A percentile compares a stretch with the other conserved stretches of the same genome.
Conservation (phyloP, 2,329 filamentous ascomycete genomes). For the Sporothrix sp. region DNA sequence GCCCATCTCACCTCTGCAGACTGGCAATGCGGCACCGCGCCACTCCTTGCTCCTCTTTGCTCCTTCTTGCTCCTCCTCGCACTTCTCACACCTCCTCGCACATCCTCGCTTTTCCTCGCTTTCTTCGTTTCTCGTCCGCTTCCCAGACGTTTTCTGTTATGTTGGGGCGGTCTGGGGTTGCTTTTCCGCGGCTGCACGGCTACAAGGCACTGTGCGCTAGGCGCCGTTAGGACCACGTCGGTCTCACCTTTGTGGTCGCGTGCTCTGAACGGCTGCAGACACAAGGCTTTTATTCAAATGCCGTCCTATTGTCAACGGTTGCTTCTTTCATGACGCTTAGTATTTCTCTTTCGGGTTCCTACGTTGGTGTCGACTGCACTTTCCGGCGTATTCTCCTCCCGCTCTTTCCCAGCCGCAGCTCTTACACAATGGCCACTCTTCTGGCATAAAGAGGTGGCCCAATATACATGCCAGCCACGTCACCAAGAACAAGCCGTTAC, state of each 20-base stretch:
- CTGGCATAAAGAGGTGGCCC: too few relatives aligned
- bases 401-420: not conserved
- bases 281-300: too few relatives aligned
- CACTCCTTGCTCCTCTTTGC: not conserved
- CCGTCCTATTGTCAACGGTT: too few relatives aligned
- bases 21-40: too few relatives aligned
- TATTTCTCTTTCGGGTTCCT: too few relatives aligned
- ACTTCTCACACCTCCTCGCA: not conserved
- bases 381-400: not conserved
- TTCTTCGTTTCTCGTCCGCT: not conserved
- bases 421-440: too few relatives aligned
- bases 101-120: not conserved
- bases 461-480: too few relatives aligned
- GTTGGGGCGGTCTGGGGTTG: not conserved
- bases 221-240: not conserved
- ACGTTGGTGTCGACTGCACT: not conserved
- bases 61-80: not conserved
- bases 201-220: too few relatives aligned
- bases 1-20: too few relatives aligned
- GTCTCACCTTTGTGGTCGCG: constrained; percentile 3
- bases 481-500: too few relatives aligned
- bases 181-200: not conserved
- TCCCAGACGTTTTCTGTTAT: not conserved
- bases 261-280: too few relatives aligned
- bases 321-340: too few relatives aligned